Evolutionary conservation across 106 monocot genomes (phyloP), one percentile per base, ranked within the genome.

Genomic region (Platanthera guangdongensis): DNA sequence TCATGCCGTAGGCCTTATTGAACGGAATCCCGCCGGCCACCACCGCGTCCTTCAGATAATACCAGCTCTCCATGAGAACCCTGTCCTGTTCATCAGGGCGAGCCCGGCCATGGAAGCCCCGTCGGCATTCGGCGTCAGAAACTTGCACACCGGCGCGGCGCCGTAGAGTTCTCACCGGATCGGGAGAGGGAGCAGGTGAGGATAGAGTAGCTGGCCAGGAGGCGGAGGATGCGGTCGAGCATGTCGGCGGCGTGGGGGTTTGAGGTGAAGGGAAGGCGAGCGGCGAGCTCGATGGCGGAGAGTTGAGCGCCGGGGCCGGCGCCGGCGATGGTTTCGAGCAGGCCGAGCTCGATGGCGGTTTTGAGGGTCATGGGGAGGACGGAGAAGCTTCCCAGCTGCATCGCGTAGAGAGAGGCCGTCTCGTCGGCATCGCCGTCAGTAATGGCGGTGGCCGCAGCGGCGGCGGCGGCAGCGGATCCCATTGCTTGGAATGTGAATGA

Each of bases 31-130:
- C 84, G 2, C 84, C 84, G 11, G 81, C 69, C 22, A 80, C 32
- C 8, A 80, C 77, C 13, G 84, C 80, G 22, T 84, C 84, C 68
- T 84, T 84, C 1, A 52, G 52, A 7, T 52, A 52, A 12, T 9
- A 52, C 52, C 52, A 52, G 52, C 52, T 52, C 52, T 85, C 83
- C 80, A 93, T 90, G 57, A 79, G 78, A 53, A 90, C 77, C 75
- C 82, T 86, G 71, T 89, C 89, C 19, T 93, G 80, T 84, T 69
- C 81, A 87, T 73, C 52, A 92, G 81, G 1, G 30, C 19, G n/a
- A 87, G 48, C 8, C 81, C 59, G 1, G 87, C 74, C 76, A 88
- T 71, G 22, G 92, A 88, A 16, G 79, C 80, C 5, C 88, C 92
- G 19, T 92, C 88, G 62, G 80, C 86, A 5, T 87, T 83, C 55